Conservation (phyloP, 352 stramenopile genomes). For the Globisporangium nunn region DNA sequence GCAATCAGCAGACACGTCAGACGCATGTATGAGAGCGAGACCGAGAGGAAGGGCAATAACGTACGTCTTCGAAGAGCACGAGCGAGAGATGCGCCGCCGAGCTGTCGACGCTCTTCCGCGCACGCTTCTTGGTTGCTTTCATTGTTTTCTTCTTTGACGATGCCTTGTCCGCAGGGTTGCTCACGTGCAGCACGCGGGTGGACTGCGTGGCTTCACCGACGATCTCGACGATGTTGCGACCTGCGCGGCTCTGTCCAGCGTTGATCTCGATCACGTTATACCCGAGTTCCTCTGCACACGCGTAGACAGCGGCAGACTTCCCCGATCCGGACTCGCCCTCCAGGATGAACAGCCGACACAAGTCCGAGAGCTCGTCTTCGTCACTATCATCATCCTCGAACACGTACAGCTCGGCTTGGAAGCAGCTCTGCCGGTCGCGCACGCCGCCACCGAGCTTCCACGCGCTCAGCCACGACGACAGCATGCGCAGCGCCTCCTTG, state of each 20-base stretch:
- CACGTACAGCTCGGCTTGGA: slow-evolving; percentile 55
- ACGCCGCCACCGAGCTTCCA: slow-evolving; percentile 61
- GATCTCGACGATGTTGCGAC: slow-evolving; percentile 64
- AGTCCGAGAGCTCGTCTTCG: slow-evolving; percentile 34
- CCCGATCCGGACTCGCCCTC: slow-evolving; percentile 60
- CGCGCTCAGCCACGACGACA: slow-evolving; percentile 64
- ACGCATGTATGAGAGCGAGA: background rate
- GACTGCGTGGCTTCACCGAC: slow-evolving; percentile 82
- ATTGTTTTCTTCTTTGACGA: slow-evolving; percentile 24
- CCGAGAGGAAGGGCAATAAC: slow-evolving; percentile 6
- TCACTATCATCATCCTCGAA: slow-evolving; percentile 62
- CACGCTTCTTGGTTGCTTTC: slow-evolving; percentile 32
- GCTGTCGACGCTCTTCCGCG: slow-evolving; percentile 29
- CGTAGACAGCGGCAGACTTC: slow-evolving; percentile 77
- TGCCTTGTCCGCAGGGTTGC: slow-evolving; percentile 24
- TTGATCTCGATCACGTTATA: slow-evolving; percentile 87
- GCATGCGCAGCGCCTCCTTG: slow-evolving; percentile 42
- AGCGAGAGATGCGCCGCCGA: slow-evolving; percentile 53
- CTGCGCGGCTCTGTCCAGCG: slow-evolving; percentile 61
- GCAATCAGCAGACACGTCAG: background rate
- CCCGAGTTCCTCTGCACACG: slow-evolving; percentile 69
- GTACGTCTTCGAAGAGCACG: slow-evolving; percentile 79
- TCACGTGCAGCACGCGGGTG: slow-evolving; percentile 57
- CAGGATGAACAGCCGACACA: slow-evolving; percentile 71
- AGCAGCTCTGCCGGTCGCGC: slow-evolving; percentile 34